Base-by-base conservation (phyloP, 192 early-diverging fungal genomes). In the Coemansia aciculifera region DNA sequence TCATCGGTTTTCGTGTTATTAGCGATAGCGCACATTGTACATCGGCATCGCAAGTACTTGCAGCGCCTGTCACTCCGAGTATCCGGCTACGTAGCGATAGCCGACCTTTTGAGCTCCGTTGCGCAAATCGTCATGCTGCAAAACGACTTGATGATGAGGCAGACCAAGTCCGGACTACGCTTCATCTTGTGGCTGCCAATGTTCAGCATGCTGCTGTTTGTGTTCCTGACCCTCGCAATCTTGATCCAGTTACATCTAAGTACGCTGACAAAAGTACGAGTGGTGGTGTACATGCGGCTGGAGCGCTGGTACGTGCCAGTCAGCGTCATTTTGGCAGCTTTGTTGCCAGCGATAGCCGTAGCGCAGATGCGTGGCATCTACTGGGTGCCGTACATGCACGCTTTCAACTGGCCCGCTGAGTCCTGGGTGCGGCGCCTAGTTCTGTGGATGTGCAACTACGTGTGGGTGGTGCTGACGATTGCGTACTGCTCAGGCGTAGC, bases 401-500 rank as follows among this genome's bases (percentile, higher is more conserved):
- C 79, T 12, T 81, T 81, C 54, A 64, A 70, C 21, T 81, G 79
- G 79, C 79, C 73, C 1, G 48, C 51, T 1, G 39, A 39, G 13
- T 12, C 40, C 0, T 72, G 69, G 64, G 31, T 27, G 38, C 34
- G 71, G 4, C 43, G 57, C 0, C 64, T 75, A 15, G 48, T 69
- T 6, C 64, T 81, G 71, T 81, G 79, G 79, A 57, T 72, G 71
- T 81, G 79, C 68, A 57, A 65, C 42, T 81, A 72, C 46, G 44
- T 62, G 12, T 81, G 79, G 79, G 44, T 81, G 11, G 49, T 72
- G 5, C 4, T 76, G 10, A 68, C 71, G 5, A 70, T 81, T 15
- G 37, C 70, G 1, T 81, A 81, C 46, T 72, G 73, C 62, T 21
- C 79, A 0, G 42, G 36, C 0, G 61, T 81, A 7, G 59, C 79